Percentiles rank a stretch among this genome's conserved stretches.
These are phyloP conservation scores for Penicillium malachiteum DNA, from an alignment of 495 filamentous ascomycete genomes.

Conservation along the genomic window DNA sequence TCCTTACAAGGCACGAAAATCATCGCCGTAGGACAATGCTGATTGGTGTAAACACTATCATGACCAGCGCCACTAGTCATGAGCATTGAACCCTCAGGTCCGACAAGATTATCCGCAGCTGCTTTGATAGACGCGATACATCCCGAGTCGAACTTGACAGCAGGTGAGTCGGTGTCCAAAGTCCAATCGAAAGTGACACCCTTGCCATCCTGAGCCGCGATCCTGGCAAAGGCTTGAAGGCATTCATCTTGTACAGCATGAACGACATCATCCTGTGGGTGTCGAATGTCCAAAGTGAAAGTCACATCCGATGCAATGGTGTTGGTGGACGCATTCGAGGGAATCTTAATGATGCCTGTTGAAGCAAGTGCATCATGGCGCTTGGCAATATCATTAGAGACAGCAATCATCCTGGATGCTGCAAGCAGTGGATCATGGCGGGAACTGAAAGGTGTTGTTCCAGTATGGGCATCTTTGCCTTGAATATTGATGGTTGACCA, in stretches of 20 bases:
- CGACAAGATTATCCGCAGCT: slow-evolving; percentile 51
- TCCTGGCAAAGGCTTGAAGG: slow-evolving; percentile 44
- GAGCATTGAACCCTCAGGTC: slow-evolving; percentile 34
- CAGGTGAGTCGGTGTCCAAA: slow-evolving; percentile 58
- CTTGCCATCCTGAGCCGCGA: slow-evolving; percentile 50
- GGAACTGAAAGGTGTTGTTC: slow-evolving; percentile 61
- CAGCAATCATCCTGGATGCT: slow-evolving; percentile 62
- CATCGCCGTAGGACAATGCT: slow-evolving; percentile 58
- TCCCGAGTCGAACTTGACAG: slow-evolving; percentile 61
- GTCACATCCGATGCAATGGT: slow-evolving; percentile 66
- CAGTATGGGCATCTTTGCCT: slow-evolving; percentile 69
- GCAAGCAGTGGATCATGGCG: slow-evolving; percentile 60
- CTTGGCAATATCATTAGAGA: slow-evolving; percentile 60
- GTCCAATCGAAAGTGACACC: slow-evolving; percentile 49
- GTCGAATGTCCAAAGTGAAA: slow-evolving; percentile 69
- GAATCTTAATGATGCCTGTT: slow-evolving; percentile 64
- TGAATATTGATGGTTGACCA: slow-evolving; percentile 62
- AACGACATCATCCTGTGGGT: slow-evolving; percentile 55
- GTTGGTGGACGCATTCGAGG: slow-evolving; percentile 60
- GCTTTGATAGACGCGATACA: slow-evolving; percentile 60
- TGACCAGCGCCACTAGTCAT: slow-evolving; percentile 58
- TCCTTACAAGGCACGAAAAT: slow-evolving; percentile 63
- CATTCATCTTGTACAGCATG: slow-evolving; percentile 48
- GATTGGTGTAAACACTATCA: slow-evolving; percentile 59
- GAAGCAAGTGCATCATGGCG: slow-evolving; percentile 54